Base-by-base conservation (phyloP, 2,329 filamentous ascomycete species). In the Fusarium nodosum region DNA sequence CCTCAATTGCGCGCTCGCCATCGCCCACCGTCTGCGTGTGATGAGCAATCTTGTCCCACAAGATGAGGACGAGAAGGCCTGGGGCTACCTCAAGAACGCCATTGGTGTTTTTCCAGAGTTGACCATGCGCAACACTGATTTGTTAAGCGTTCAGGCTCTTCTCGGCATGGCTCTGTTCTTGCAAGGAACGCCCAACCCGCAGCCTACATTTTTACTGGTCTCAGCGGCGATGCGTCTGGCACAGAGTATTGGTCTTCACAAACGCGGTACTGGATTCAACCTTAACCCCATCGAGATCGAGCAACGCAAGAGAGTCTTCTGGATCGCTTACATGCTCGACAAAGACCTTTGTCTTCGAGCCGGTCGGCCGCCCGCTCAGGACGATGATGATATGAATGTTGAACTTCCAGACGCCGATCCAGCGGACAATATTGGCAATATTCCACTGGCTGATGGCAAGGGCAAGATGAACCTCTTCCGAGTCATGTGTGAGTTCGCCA, bases 11-110 rank as follows among this genome's bases (percentile, higher is more conserved):
- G 93, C 92, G 2, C 82, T 99, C 58, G 96, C 95, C n/a, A 97
- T 97, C 72, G 92, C 95, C 7, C 93, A 97, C 77, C 88, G 96
- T 41, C 84, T 99, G 75, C 91, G 96, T 13, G 93, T 97, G 24
- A 97, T 97, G 94, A 97, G 93, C 82, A 96, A 97, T 75, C 83
- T 97, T 11, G 93, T 97, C 0, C 91, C 94, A 2, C 89, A 92
- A 67, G 94, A 97, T 67, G 95, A 98, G 77, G 96, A 98, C 72
- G 90, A 94, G 55, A 97, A 97, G 78, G 94, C 94, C 0, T 98
- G 96, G 94, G 91, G 90, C 3, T 97, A 97, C 77, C 83, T 99
- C 74, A 98, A 99, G 83, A 99, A 99, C 77, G 94, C 95, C 18
- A 92, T 98, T 88, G 93, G 92, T 20, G 93, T 97, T 44, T 91